phyloP scores from a whole-genome alignment of 2,329 filamentous ascomycete genomes.

The Chrysoporthe cubensis region DNA sequence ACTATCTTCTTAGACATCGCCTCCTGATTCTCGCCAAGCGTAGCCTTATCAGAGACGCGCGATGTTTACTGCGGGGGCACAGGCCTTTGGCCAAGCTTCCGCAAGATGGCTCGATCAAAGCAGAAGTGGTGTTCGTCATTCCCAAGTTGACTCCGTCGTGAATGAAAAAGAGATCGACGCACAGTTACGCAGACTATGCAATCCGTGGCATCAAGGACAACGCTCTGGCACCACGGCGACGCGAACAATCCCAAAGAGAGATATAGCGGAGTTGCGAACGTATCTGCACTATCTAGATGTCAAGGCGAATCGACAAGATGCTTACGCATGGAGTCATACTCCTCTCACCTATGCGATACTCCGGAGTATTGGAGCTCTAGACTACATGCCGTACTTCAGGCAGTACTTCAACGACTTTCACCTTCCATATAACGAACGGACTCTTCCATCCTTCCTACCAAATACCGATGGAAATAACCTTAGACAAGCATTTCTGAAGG shows the following conservation, averaged over 20 bases:
- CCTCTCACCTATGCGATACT: constrained; percentile 31
- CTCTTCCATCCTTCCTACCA: constrained; percentile 25
- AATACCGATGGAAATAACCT: constrained; percentile 10
- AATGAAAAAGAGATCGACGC: neutral
- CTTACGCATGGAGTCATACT: constrained; percentile 17
- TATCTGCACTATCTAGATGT: constrained; percentile 26
- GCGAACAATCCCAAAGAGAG: constrained; percentile 22
- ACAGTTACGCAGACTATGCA: neutral
- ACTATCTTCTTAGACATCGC: too few relatives aligned
- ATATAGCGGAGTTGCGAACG: constrained; percentile 22
- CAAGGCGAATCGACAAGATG: constrained; percentile 13
- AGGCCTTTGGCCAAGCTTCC: neutral
- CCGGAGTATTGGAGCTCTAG: constrained; percentile 19
- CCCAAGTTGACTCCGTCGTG: neutral
- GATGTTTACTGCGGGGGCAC: neutral
- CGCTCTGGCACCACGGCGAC: neutral
- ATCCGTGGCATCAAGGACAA: neutral
- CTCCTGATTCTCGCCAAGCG: too few relatives aligned
- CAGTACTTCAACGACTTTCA: constrained; percentile 29
- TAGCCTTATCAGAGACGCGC: too few relatives aligned
- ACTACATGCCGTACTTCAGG: constrained; percentile 29
- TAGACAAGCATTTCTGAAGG: constrained; percentile 26
- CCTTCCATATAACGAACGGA: constrained; percentile 30
- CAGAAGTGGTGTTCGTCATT: neutral
- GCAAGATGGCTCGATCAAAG: neutral